These are phyloP conservation scores for Dioszegia aurantiaca DNA, from an alignment of 768 basidiomycete species.

Conservation along the genomic window DNA sequence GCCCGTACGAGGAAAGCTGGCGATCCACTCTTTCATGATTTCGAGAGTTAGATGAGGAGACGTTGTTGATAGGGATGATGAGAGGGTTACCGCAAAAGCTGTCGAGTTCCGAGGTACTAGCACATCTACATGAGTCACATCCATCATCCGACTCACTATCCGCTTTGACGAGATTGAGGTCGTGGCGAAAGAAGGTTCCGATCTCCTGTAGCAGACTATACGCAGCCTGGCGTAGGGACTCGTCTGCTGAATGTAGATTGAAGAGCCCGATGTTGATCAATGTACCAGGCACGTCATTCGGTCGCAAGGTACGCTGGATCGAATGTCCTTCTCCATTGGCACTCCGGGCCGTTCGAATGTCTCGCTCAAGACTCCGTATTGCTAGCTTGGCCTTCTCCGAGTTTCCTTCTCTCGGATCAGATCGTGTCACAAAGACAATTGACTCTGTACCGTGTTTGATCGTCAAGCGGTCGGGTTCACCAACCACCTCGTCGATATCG, in stretches of 20 bases:
- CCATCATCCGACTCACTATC: conserved; percentile 18
- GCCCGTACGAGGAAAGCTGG: conserved; percentile 56
- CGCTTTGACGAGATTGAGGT: conserved; percentile 20
- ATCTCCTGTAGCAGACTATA: conserved; percentile 64
- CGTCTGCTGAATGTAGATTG: conserved; percentile 69
- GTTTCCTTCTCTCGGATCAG: conserved; percentile 16
- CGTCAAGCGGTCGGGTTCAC: conserved; percentile 59
- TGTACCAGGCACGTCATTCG: conserved; percentile 76
- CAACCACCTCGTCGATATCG: conserved; percentile 84
- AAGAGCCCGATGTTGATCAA: conserved; percentile 82
- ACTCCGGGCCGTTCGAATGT: conserved; percentile 35
- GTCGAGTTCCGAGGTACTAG: conserved; percentile 36
- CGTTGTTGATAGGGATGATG: conserved; percentile 26
- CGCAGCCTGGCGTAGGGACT: conserved; percentile 72
- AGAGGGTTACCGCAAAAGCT: conserved; percentile 22
- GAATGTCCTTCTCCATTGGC: conserved; percentile 21
- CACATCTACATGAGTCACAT: conserved; percentile 25
- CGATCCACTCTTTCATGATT: conserved; percentile 79
- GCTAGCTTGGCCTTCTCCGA: background rate
- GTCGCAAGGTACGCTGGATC: conserved; percentile 66
- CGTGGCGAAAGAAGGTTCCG: conserved; percentile 41
- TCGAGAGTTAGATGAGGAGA: conserved; percentile 76
- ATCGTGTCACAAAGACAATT: conserved; percentile 35
- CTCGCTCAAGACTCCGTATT: background rate
- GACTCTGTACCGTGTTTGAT: conserved; percentile 36